Percentiles rank a stretch among this genome's conserved stretches.
These are phyloP conservation scores for Moesziomyces sp. DNA, from an alignment of 1,284 basidiomycete genomes.

Conservation along the genomic window DNA sequence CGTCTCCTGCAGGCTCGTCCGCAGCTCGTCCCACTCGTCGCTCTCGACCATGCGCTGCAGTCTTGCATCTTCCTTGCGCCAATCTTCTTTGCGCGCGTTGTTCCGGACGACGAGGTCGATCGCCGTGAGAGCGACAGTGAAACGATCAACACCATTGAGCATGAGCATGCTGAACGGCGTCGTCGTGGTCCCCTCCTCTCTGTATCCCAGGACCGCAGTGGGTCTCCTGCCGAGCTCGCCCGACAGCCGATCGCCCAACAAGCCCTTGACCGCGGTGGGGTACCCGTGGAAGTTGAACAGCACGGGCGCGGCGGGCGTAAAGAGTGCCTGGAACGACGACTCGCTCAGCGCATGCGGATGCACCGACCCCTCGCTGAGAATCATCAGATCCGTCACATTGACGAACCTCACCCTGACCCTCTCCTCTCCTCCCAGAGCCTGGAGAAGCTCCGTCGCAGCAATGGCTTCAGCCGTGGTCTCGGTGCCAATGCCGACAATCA, in stretches of 20 bases:
- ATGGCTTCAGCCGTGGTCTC: conserved; percentile 71
- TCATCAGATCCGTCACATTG: conserved; percentile 76
- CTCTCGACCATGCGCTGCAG: conserved; percentile 53
- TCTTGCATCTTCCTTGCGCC: conserved; percentile 20
- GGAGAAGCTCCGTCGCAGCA: conserved; percentile 58
- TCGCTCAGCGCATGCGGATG: conserved; percentile 82
- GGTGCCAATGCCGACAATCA: conserved; percentile 70
- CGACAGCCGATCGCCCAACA: conserved; percentile 44
- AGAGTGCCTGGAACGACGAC: conserved; percentile 71
- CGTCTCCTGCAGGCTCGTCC: conserved; percentile 68
- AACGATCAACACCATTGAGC: conserved; percentile 70
- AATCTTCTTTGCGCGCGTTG: conserved; percentile 36
- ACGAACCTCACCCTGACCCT: conserved; percentile 61
- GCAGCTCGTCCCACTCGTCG: conserved; percentile 67
- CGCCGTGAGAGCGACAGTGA: conserved; percentile 69
- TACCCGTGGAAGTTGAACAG: conserved; percentile 80
- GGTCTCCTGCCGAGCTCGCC: conserved; percentile 18
- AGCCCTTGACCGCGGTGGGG: conserved; percentile 32
- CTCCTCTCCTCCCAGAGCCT: conserved; percentile 37
- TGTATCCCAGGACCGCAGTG: conserved; percentile 65
- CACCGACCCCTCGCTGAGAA: conserved; percentile 74
- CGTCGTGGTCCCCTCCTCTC: conserved; percentile 71
- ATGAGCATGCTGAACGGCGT: conserved; percentile 71
- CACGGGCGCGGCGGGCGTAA: conserved; percentile 70
- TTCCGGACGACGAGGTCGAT: conserved; percentile 54